These are phyloP conservation scores for Notholithocarpus densiflorus DNA, from an alignment of 306 rosid species.

Conservation along the genomic window DNA sequence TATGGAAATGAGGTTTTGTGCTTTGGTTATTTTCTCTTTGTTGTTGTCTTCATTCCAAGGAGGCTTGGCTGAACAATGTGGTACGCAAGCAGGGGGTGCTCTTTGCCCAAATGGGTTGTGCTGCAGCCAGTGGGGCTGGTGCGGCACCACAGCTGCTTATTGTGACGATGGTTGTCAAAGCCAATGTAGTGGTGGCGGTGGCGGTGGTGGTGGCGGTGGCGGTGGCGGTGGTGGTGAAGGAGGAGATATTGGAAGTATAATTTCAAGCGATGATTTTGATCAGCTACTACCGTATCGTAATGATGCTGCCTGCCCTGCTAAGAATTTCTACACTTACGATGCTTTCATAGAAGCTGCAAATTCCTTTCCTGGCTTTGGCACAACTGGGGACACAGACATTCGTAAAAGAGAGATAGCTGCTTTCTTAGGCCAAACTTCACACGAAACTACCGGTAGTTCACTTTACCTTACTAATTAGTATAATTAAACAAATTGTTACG, in stretches of 20 bases:
- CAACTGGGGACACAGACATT: constrained; percentile 46
- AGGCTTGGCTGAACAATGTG: constrained; percentile 43
- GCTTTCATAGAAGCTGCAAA: constrained; percentile 51
- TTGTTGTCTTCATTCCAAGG: constrained; percentile 6
- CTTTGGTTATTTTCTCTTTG: neutral
- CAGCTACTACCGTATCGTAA: constrained; percentile 54
- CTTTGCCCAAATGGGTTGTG: constrained; percentile 43
- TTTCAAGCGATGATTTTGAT: constrained; percentile 26
- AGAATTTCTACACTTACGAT: constrained; percentile 49
- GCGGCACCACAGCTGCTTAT: constrained; percentile 30
- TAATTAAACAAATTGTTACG: neutral
- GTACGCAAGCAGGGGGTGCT: constrained; percentile 44
- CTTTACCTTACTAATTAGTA: neutral
- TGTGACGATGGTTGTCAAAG: constrained; percentile 44
- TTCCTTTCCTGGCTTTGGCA: constrained; percentile 43
- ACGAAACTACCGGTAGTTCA: constrained; percentile 51
- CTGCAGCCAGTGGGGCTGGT: constrained; percentile 47
- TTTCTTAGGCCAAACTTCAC: constrained; percentile 75
- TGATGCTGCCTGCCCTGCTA: constrained; percentile 32
- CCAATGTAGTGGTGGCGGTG: constrained; percentile 22
- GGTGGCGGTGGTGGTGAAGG: too few relatives aligned
- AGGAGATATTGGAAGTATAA: constrained; percentile 24
- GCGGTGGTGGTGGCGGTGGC: neutral
- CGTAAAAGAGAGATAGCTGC: constrained; percentile 63
- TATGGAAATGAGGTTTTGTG: neutral